Evolutionary conservation across 1,284 basidiomycete genomes (phyloP), one percentile per base, ranked within the genome.

Genomic region (Sanghuangporus sanghuang): DNA sequence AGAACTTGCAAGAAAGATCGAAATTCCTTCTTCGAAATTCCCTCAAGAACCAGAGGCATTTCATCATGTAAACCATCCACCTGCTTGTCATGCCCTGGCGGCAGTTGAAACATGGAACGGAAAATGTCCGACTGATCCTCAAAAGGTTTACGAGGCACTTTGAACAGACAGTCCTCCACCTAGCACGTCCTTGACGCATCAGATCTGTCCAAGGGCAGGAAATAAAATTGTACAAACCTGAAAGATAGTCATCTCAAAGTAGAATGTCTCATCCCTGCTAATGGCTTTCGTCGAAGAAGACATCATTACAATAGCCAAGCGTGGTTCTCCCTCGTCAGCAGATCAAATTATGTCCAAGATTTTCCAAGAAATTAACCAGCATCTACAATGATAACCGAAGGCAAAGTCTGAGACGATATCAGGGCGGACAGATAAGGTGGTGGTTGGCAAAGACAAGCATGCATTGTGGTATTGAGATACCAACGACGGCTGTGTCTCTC

Each of bases 121-220:
- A 66, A 66, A 11, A 66, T 44, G n/a, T 63, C 61, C 12, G 64
- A 66, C 42, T 66, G 64, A 11, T 62, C 61, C 42, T 66, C 64
- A 38, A 66, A 66, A 32, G 61, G 57, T 42, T 46, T 57, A 12
- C 61, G 59, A 36, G 64, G 64, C 14, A 66, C 49, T 27, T 63
- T 66, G 49, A 66, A 66, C 27, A 66, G 61, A 16, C 38, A 46
- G 35, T 38, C 57, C 38, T 66, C 64, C 44, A 66, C 64, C 64
- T 66, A 35, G 16, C 14, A 61, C n/a, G 16, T 46, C 46, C 27
- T 4, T 12, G n/a, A n/a, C 6, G 14, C 16, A 9, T 59, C n/a
- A 18, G 21, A 0, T 27, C n/a, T 44, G 9, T 39, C 18, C 23
- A 27, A 18, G 14, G 56, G 23, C 14, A 16, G 23, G n/a, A 38